phyloP scores from a whole-genome alignment of 306 rosid genomes.

The Cicer arietinum region DNA sequence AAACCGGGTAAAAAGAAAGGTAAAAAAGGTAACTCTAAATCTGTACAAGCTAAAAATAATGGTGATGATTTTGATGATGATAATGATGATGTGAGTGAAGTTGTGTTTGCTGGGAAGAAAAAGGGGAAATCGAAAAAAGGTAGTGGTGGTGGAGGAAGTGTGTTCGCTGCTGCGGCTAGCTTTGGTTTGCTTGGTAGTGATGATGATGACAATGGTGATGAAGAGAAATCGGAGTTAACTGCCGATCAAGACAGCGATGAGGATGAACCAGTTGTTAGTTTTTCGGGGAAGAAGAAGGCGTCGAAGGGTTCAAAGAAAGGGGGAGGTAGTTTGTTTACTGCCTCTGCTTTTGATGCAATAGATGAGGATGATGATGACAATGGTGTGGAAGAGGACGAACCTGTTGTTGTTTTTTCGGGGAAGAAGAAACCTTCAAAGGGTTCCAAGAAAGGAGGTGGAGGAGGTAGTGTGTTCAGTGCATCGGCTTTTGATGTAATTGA shows the following conservation, averaged over 20 bases:
- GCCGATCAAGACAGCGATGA: conserved; percentile 53
- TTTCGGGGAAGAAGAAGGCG: conserved; percentile 72
- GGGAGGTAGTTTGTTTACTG: conserved; percentile 57
- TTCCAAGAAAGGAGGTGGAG: conserved; percentile 56
- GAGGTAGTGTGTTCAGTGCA: conserved; percentile 58
- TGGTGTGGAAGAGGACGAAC: conserved; percentile 60
- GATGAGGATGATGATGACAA: conserved; percentile 56
- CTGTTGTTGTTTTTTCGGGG: conserved; percentile 54
- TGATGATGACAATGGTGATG: conserved; percentile 52
- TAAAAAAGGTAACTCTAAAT: conserved; percentile 65
- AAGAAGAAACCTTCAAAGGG: conserved; percentile 70
- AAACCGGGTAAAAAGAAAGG: conserved; percentile 80
- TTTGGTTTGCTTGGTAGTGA: conserved; percentile 77
- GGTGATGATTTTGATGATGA: conserved; percentile 49
- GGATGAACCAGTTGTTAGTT: conserved; percentile 53
- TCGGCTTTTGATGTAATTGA: conserved; percentile 63
- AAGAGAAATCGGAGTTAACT: conserved; percentile 48
- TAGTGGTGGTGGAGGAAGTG: conserved; percentile 65
- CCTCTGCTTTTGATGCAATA: conserved; percentile 61
- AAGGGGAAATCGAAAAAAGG: conserved; percentile 80
- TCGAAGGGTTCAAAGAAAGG: conserved; percentile 60
- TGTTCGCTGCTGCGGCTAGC: conserved; percentile 51
- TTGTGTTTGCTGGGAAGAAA: conserved; percentile 77
- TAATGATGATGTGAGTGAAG: conserved; percentile 57
- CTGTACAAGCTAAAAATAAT: conserved; percentile 44